phyloP scores from a whole-genome alignment of 2,329 filamentous ascomycete genomes.

The Trichothecium sympodiale region DNA sequence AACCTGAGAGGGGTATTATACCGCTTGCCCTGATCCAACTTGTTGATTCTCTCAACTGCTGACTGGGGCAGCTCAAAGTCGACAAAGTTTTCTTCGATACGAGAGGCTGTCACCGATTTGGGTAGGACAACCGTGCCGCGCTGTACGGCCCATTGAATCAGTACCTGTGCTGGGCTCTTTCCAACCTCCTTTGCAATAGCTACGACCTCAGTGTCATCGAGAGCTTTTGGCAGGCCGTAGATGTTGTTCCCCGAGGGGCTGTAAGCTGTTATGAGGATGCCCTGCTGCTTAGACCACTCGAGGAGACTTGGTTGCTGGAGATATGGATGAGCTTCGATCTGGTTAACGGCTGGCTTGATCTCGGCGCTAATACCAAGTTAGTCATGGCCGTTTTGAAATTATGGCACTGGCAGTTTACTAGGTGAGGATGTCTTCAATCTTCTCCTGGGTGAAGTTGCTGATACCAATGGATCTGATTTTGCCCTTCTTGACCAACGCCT shows the following conservation, averaged over 20 bases:
- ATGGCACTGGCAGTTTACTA: constrained; percentile 28
- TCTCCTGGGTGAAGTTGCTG: constrained; percentile 44
- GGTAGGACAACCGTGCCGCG: constrained; percentile 58
- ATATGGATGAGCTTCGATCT: constrained; percentile 37
- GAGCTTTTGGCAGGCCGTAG: constrained; percentile 16
- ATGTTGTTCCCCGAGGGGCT: constrained; percentile 52
- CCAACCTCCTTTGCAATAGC: constrained; percentile 39
- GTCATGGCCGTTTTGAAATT: too few species aligned
- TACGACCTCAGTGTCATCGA: constrained; percentile 38
- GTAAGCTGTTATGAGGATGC: constrained; percentile 41
- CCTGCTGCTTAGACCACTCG: constrained; percentile 39
- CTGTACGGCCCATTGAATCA: constrained; percentile 50
- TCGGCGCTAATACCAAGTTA: too few species aligned
- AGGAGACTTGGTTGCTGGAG: constrained; percentile 37
- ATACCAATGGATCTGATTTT: constrained; percentile 48
- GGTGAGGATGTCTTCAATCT: constrained; percentile 38
- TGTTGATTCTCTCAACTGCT: constrained; percentile 24
- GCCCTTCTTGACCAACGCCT: constrained; percentile 40
- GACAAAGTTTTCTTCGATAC: constrained; percentile 55
- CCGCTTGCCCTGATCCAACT: constrained; percentile 24
- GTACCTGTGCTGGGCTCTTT: constrained; percentile 39
- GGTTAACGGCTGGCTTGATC: constrained; percentile 38
- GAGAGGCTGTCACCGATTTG: constrained; percentile 56
- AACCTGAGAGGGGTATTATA: constrained; percentile 31
- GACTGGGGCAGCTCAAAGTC: constrained; percentile 23